phyloP scores from a whole-genome alignment of 371 early-diverging fungal species.

The Basidiobolus meristosporus region DNA sequence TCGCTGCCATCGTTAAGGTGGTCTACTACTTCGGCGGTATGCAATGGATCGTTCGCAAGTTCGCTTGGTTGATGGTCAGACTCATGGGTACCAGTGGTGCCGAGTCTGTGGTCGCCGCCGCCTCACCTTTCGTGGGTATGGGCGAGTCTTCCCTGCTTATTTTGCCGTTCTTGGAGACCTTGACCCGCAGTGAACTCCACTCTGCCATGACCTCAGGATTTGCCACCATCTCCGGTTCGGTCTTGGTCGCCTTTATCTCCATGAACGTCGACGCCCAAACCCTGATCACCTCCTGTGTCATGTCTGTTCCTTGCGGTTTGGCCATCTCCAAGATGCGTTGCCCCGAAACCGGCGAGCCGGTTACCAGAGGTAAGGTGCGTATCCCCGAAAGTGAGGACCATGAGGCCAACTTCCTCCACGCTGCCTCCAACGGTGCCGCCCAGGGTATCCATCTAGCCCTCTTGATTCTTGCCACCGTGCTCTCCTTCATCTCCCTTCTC shows the following conservation, averaged over 20 bases:
- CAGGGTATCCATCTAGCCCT: constrained; percentile 58
- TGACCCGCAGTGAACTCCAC: too few relatives aligned
- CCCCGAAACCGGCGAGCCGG: constrained; percentile 68
- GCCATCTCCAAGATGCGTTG: too few relatives aligned
- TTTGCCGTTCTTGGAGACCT: constrained; percentile 65
- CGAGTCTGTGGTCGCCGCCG: constrained; percentile 76
- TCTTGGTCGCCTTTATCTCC: too few relatives aligned
- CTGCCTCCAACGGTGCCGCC: constrained; percentile 70
- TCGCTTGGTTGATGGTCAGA: too few relatives aligned
- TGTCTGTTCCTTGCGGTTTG: constrained; percentile 81
- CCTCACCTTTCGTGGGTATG: constrained; percentile 68
- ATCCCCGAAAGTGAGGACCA: constrained; percentile 35
- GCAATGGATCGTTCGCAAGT: too few relatives aligned
- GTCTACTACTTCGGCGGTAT: constrained; percentile 72
- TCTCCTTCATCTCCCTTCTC: constrained; percentile 55
- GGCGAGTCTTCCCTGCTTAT: constrained; percentile 71
- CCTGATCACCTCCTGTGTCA: constrained; percentile 68
- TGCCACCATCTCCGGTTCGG: too few relatives aligned
- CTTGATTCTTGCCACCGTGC: constrained; percentile 53
- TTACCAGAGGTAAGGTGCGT: constrained; percentile 40
- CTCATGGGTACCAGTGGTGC: constrained; percentile 70
- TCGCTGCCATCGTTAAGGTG: constrained; percentile 67
- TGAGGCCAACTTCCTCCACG: constrained; percentile 66
- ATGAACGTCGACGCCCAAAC: constrained; percentile 50
- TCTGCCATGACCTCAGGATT: too few relatives aligned